Evolutionary conservation across 23 red algal species (phyloP).

Genomic region (Chondrus crispus): DNA sequence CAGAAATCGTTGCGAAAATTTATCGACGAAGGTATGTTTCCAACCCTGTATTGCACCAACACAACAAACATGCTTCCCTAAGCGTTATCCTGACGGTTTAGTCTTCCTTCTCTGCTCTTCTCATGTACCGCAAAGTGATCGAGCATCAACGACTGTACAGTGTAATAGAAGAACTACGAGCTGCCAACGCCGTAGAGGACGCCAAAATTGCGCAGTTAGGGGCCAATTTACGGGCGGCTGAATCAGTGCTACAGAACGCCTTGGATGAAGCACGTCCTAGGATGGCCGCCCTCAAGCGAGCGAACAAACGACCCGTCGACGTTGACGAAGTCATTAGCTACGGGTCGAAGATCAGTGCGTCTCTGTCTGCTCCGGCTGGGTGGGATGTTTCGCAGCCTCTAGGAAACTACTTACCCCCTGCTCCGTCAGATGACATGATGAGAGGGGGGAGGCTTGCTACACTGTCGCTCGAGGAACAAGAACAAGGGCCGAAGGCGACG

Average conservation of each 20-base stretch:
- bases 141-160: conserved; percentile 56
- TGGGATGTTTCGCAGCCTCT: conserved; percentile 58
- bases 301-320: conserved; percentile 60
- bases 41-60: too few species aligned
- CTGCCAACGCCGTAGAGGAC: conserved; percentile 54
- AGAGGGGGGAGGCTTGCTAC: conserved; percentile 37
- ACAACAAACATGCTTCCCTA: too few species aligned
- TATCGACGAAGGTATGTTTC: conserved; percentile 55
- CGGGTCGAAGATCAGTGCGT: conserved; percentile 60
- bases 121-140: background rate
- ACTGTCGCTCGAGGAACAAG: background rate
- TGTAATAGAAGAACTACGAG: conserved; percentile 51
- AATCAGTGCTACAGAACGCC: conserved; percentile 58
- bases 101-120: background rate
- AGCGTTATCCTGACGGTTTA: too few species aligned
- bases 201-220: conserved; percentile 42
- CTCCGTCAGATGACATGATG: conserved; percentile 66
- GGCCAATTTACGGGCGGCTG: conserved; percentile 39
- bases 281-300: conserved; percentile 37
- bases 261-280: conserved; percentile 55
- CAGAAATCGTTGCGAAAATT: conserved; percentile 21
- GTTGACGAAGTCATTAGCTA: conserved; percentile 63
- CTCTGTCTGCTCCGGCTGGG: conserved; percentile 35
- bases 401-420: conserved; percentile 43
- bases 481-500: background rate